Evolutionary conservation across 768 basidiomycete genomes (phyloP).

Genomic region (Panellus pusillus): DNA sequence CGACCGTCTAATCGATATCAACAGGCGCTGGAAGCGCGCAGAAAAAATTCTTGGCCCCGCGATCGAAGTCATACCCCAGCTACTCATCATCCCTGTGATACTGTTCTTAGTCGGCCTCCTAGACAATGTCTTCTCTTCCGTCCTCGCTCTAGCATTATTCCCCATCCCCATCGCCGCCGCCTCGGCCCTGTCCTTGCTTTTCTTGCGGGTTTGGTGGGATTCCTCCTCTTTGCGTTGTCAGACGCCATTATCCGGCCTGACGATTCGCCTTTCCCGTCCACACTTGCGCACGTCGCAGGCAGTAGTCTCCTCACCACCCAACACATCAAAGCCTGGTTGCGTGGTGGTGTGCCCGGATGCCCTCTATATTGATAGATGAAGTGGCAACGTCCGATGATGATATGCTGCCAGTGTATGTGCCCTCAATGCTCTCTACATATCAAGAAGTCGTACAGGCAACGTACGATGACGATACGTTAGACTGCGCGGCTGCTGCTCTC

Average conservation of each 20-base stretch:
- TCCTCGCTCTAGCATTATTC: conserved; percentile 1
- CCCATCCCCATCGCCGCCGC: conserved; percentile 8
- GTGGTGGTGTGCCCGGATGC: too few relatives aligned
- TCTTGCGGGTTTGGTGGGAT: conserved; percentile 5
- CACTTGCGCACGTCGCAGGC: neutral
- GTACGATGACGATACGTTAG: conserved; percentile 19
- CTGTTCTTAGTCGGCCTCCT: conserved; percentile 22
- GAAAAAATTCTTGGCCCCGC: conserved; percentile 19
- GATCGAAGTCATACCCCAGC: conserved; percentile 18
- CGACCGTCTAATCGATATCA: conserved; percentile 20
- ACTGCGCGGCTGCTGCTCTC: conserved; percentile 20
- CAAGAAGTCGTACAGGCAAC: conserved; percentile 19
- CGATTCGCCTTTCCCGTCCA: conserved; percentile 1
- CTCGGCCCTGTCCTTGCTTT: conserved; percentile 11
- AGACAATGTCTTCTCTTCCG: conserved; percentile 17
- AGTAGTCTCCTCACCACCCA: neutral
- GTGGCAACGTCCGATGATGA: too few relatives aligned
- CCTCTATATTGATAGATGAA: too few relatives aligned
- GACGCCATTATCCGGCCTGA: conserved; percentile 7
- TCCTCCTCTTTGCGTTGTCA: conserved; percentile 7
- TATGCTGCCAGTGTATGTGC: too few relatives aligned
- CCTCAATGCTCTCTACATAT: conserved; percentile 5
- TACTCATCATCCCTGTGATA: conserved; percentile 20
- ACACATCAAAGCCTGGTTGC: neutral
- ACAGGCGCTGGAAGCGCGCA: conserved; percentile 15